Percentiles rank a stretch among this genome's conserved stretches.
These are phyloP conservation scores for Psidium guajava DNA, from an alignment of 345 rosid species.

Conservation along the genomic window DNA sequence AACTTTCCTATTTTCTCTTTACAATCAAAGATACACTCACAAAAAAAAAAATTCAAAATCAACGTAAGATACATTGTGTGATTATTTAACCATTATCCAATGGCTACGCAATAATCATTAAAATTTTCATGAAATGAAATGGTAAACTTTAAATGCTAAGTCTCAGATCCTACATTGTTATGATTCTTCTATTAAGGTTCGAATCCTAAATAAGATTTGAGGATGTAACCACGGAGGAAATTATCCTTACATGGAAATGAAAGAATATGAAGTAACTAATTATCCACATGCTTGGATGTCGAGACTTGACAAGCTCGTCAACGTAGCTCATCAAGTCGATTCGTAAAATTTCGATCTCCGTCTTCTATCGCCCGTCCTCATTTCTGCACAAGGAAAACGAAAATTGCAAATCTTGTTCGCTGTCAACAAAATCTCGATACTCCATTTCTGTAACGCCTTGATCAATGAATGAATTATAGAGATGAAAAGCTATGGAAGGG, in stretches of 20 bases:
- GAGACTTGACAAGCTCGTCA: accelerated
- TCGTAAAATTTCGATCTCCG: accelerated
- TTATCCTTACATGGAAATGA: accelerated
- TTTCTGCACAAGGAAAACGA: accelerated
- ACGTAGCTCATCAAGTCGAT: no score
- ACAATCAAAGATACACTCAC: no score
- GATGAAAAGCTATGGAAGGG: no score
- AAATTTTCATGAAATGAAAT: no score
- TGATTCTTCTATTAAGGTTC: neutral
- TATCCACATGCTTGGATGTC: neutral
- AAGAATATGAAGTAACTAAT: neutral
- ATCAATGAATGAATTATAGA: neutral
- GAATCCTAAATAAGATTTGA: neutral
- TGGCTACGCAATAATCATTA: neutral
- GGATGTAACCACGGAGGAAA: accelerated
- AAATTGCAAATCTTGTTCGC: accelerated
- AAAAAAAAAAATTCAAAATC: no score
- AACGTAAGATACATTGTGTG: neutral
- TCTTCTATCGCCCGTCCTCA: neutral
- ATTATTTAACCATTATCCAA: no score
- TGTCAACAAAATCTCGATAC: neutral
- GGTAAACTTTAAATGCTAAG: neutral
- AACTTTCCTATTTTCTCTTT: no score
- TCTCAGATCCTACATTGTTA: no score
- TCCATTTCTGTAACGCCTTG: no score